phyloP scores from a whole-genome alignment of 2,329 filamentous ascomycete species.

The Stemphylium vesicarium region DNA sequence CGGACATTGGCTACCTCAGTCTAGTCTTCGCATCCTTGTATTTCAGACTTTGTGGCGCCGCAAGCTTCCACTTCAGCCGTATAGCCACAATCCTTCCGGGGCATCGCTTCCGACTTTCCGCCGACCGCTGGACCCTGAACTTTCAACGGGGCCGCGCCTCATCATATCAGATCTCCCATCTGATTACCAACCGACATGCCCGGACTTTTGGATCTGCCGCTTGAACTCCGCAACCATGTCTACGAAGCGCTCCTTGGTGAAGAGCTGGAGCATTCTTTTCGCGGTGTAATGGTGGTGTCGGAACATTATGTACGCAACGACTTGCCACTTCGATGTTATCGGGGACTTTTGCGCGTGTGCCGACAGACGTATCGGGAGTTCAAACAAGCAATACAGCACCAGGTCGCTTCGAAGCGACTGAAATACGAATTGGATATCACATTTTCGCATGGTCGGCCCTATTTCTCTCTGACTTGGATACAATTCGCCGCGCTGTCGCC shows the following conservation, averaged over 20 bases:
- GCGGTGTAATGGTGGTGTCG: constrained; percentile 40
- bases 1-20: background rate
- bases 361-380: constrained; percentile 34
- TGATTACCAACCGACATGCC: constrained; percentile 23
- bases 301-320: constrained; percentile 37
- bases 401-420: constrained; percentile 32
- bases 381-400: constrained; percentile 37
- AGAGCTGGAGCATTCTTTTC: constrained; percentile 27
- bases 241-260: constrained; percentile 37
- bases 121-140: constrained; percentile 11
- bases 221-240: constrained; percentile 38
- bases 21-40: background rate
- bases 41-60: background rate
- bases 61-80: background rate
- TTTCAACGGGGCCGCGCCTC: constrained; percentile 7
- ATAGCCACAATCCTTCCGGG: too few species aligned
- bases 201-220: constrained; percentile 38
- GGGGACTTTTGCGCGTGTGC: constrained; percentile 33
- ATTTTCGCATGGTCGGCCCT: constrained; percentile 44
- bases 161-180: constrained; percentile 14
- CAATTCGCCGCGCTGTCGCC: constrained; percentile 36
- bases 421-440: constrained; percentile 36
- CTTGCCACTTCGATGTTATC: constrained; percentile 36
- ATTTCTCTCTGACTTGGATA: constrained; percentile 39
- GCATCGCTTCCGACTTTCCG: constrained; percentile 20